Evolutionary conservation across 1,139 yeast species (phyloP).

Genomic region (Debaryomycetaceae sp.): DNA sequence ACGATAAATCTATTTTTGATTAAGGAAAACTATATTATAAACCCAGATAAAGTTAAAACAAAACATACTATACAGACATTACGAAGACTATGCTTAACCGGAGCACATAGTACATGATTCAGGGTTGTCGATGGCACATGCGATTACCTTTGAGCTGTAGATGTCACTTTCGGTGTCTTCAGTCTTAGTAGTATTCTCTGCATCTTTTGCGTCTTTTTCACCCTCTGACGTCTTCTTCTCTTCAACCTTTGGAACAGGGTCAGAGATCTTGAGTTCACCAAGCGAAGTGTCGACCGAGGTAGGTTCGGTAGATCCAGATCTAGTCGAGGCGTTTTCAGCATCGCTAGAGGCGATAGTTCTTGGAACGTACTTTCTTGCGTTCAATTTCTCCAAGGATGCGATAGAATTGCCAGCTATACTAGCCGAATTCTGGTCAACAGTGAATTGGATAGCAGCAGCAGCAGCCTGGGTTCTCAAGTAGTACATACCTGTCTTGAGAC

Average conservation of each 20-base stretch:
- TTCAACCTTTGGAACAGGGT: constrained; percentile 11
- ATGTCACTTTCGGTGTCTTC: constrained; percentile 55
- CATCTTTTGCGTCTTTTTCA: constrained; percentile 14
- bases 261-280: constrained; percentile 38
- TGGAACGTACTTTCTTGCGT: constrained; percentile 50
- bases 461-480: constrained; percentile 77
- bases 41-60: constrained; percentile 3
- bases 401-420: constrained; percentile 45
- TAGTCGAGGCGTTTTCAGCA: constrained; percentile 24
- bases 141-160: constrained; percentile 87
- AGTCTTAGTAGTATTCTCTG: constrained; percentile 9
- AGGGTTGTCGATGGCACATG: constrained; percentile 95
- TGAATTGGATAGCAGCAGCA: constrained; percentile 58
- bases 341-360: constrained; percentile 26
- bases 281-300: constrained; percentile 47
- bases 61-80: constrained; percentile 3
- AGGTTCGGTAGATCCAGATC: constrained; percentile 45
- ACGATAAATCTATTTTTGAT: not conserved
- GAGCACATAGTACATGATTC: constrained; percentile 99
- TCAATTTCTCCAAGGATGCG: constrained; percentile 54
- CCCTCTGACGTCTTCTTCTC: constrained; percentile 5
- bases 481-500: constrained; percentile 97
- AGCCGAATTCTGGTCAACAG: constrained; percentile 44
- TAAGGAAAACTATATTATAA: not conserved
- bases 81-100: constrained; percentile 49